Evolutionary conservation across 2,329 filamentous ascomycete genomes (phyloP).

Genomic region (Chrysoporthe cubensis): DNA sequence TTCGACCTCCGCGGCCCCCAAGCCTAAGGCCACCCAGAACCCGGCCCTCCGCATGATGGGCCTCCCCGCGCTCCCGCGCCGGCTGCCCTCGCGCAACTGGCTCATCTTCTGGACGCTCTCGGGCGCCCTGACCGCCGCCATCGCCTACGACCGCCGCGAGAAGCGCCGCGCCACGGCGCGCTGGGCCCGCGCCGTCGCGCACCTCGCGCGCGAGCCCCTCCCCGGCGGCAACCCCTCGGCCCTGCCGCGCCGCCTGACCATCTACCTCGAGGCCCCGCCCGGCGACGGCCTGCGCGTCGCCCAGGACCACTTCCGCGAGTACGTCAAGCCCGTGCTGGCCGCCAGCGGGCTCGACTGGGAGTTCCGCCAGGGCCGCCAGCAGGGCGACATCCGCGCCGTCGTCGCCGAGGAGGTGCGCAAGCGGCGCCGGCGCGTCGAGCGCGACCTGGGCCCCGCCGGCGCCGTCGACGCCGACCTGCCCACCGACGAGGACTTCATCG

Average conservation of each 20-base stretch:
- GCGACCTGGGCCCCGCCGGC: slow-evolving; percentile 41
- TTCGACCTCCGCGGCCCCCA: slow-evolving; percentile 34
- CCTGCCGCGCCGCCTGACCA: slow-evolving; percentile 81
- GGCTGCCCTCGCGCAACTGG: slow-evolving; percentile 95
- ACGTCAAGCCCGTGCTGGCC: slow-evolving; percentile 89
- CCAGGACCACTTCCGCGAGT: slow-evolving; percentile 96
- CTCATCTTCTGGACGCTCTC: slow-evolving; percentile 88
- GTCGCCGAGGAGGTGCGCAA: slow-evolving; percentile 86
- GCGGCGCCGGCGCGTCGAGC: slow-evolving; percentile 62
- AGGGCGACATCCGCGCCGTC: slow-evolving; percentile 89
- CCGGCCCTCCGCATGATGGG: slow-evolving; percentile 80
- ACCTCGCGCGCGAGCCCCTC: slow-evolving; percentile 79
- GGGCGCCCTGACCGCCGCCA: slow-evolving; percentile 74
- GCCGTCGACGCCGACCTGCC: slow-evolving; percentile 51
- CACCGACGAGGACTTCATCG: slow-evolving; percentile 63
- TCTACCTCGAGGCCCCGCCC: slow-evolving; percentile 85
- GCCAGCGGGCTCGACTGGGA: slow-evolving; percentile 94
- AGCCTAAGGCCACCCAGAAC: slow-evolving; percentile 55
- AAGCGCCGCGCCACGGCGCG: slow-evolving; percentile 83
- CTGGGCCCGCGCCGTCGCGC: slow-evolving; percentile 84
- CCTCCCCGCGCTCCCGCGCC: slow-evolving; percentile 79
- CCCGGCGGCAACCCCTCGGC: slow-evolving; percentile 57
- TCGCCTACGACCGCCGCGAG: slow-evolving; percentile 91
- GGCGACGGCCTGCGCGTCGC: slow-evolving; percentile 81
- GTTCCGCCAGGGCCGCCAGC: slow-evolving; percentile 86